Evolutionary conservation across 2,329 filamentous ascomycete species (phyloP).

Genomic region (Colletotrichum chrysophilum): DNA sequence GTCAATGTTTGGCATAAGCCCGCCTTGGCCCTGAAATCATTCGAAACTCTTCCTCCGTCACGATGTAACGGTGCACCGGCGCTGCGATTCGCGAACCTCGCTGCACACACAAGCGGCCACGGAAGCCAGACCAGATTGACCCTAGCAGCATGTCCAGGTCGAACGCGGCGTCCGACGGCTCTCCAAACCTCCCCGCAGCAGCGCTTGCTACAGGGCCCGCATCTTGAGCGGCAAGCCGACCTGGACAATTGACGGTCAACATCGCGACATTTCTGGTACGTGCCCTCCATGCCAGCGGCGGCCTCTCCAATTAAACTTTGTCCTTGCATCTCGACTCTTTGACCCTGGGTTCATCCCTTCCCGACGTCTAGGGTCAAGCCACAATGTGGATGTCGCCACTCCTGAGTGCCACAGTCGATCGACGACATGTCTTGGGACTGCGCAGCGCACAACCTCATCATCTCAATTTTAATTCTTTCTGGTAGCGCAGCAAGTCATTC

Average conservation of each 20-base stretch:
- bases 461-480: neutral
- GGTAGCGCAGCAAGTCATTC: neutral
- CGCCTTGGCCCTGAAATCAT: neutral
- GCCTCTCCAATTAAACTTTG: neutral
- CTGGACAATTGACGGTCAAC: neutral
- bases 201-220: neutral
- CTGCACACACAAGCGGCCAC: neutral
- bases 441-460: no score
- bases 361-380: neutral
- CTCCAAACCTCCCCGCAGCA: neutral
- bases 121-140: neutral
- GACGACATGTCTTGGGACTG: constrained; percentile 10
- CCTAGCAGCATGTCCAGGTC: neutral
- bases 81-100: neutral
- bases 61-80: neutral
- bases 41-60: neutral
- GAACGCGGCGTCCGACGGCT: neutral
- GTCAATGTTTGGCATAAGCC: neutral
- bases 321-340: neutral
- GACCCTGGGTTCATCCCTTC: constrained; percentile 6
- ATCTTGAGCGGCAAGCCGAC: neutral
- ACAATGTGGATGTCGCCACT: constrained; percentile 18
- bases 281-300: neutral
- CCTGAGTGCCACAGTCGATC: constrained; percentile 7
- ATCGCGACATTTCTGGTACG: neutral